Conservation (phyloP, 352 stramenopile species). For the Phytophthora gonapodyides region DNA sequence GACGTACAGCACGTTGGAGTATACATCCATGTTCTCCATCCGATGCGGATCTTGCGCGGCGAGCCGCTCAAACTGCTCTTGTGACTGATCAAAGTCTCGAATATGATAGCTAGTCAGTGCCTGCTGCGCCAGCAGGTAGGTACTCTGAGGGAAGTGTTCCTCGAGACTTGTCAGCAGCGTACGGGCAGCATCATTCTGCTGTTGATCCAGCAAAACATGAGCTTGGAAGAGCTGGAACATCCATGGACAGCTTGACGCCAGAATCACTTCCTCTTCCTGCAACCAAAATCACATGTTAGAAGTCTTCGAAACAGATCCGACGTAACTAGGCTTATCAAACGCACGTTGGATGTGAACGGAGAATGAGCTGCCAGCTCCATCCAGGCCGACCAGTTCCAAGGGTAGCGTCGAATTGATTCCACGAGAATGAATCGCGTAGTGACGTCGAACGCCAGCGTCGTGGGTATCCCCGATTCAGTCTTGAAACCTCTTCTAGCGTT, state of each 20-base stretch:
- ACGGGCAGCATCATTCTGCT: constrained; percentile 72
- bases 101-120: constrained; percentile 83
- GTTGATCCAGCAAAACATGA: constrained; percentile 75
- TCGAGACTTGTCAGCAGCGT: constrained; percentile 57
- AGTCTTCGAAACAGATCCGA: not conserved
- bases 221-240: constrained; percentile 89
- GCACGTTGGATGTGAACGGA: constrained; percentile 57
- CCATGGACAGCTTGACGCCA: constrained; percentile 61
- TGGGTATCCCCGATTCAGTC: constrained; percentile 18
- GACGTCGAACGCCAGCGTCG: constrained; percentile 46
- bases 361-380: constrained; percentile 91
- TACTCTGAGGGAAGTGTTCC: constrained; percentile 65
- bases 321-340: constrained; percentile 1
- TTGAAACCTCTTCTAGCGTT: constrained; percentile 18
- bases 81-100: constrained; percentile 80
- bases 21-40: constrained; percentile 85
- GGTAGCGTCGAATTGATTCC: constrained; percentile 72
- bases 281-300: constrained; percentile 18
- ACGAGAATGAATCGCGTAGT: constrained; percentile 71
- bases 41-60: constrained; percentile 68
- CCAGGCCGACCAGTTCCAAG: constrained; percentile 98
- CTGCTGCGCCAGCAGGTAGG: constrained; percentile 77
- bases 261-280: constrained; percentile 62
- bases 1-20: constrained; percentile 88
- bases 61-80: constrained; percentile 77